Conservation (phyloP, 2,329 filamentous ascomycete genomes). For the Pseudogymnoascus sp. region DNA sequence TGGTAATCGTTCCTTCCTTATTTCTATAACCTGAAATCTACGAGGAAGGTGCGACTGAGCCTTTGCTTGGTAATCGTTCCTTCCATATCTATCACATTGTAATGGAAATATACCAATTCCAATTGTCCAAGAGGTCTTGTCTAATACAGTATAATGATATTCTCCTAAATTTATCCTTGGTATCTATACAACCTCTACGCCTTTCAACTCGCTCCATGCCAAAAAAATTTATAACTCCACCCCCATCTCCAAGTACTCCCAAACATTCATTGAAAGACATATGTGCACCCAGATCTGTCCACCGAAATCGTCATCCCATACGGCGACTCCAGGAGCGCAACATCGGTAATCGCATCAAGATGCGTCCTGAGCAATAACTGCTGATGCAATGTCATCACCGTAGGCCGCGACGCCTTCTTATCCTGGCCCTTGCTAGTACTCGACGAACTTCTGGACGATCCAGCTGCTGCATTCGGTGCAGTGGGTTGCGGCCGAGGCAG, state of each 20-base stretch:
- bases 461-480: slow-evolving; percentile 27
- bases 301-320: slow-evolving; percentile 90
- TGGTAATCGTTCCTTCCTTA: too few species aligned
- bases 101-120: neutral
- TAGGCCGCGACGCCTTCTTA: slow-evolving; percentile 57
- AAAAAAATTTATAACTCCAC: neutral
- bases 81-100: too few species aligned
- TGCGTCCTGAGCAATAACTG: slow-evolving; percentile 80
- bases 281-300: slow-evolving; percentile 81
- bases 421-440: slow-evolving; percentile 22
- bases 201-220: neutral
- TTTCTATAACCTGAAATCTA: too few species aligned
- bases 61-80: too few species aligned
- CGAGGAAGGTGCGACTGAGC: too few species aligned
- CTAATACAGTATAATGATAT: neutral
- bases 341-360: slow-evolving; percentile 78
- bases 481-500: slow-evolving; percentile 23
- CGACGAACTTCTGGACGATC: slow-evolving; percentile 21
- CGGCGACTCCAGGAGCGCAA: slow-evolving; percentile 78
- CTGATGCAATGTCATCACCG: slow-evolving; percentile 81
- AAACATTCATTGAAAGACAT: slow-evolving; percentile 52
- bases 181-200: slow-evolving; percentile 8
- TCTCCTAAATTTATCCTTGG: neutral
- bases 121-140: neutral
- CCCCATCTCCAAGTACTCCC: neutral